Base-by-base conservation (phyloP, 2,329 filamentous ascomycete genomes). In the Scedosporium apiospermum region DNA sequence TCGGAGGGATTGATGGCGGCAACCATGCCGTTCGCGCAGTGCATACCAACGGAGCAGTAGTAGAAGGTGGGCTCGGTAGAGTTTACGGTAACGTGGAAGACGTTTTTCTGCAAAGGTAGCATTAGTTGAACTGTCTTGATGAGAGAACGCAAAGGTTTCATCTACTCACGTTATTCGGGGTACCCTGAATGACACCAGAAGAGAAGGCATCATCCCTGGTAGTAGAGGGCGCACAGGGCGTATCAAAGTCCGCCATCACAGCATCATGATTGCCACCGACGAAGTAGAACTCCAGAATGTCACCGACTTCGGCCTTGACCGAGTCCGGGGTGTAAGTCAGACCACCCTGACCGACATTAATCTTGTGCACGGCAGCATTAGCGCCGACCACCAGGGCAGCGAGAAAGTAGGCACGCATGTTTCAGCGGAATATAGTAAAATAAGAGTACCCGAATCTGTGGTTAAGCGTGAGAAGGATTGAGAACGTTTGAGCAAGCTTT, bases 261-360 rank as follows among this genome's bases (percentile, higher is more conserved):
- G 83, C 80, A 6, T 77, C 78, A 73, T 83, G 82, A 65, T 75
- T 76, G 64, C 77, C 75, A 7, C 76, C 72, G 65, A 78, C 76
- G 70, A 83, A 84, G 67, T 82, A 78, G 71, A 83, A 83, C 67
- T 82, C 78, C 61, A 84, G 71, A 58, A 76, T 73, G 66, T 81
- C 80, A 62, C 81, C 81, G 10, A 73, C 65, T 27, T 71, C 65
- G 21, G 80, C 79, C 41, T 69, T 71, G 63, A 82, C 66, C 23
- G 73, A 75, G 62, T 75, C 71, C 1, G 80, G 80, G 6, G 66
- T 71, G 69, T 80, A 82, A 27, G 65, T 70, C 38, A 80, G 66
- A 4, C 74, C 75, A 38, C 73, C 71, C 64, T 77, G 72, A 65
- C 78, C 78, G 23, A 80, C 78, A 64, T 77, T 72, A 61, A 82